Percentiles rank a stretch among this genome's conserved stretches.
Conservation (phyloP, 2,329 filamentous ascomycete species). For the Tolypocladium cylindrosporum region DNA sequence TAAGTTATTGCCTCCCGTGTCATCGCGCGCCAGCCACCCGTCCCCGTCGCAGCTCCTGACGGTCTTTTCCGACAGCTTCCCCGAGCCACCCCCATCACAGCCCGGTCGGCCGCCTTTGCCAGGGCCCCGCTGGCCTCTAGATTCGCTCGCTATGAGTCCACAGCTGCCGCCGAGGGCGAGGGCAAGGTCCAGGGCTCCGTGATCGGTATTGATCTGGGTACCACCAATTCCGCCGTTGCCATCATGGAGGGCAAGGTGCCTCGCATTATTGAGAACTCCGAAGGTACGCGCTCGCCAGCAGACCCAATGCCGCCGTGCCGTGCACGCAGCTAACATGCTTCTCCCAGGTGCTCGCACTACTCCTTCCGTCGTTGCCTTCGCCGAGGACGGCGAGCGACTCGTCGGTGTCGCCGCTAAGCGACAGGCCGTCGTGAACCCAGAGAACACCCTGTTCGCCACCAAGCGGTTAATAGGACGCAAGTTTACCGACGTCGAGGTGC, state of each 20-base stretch:
- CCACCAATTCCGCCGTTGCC: constrained; percentile 95
- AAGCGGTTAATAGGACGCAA: constrained; percentile 98
- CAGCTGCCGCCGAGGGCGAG: constrained; percentile 36
- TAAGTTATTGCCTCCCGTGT: constrained; percentile 36
- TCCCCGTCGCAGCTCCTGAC: constrained; percentile 9
- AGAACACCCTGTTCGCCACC: constrained; percentile 96
- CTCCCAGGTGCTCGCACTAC: constrained; percentile 26
- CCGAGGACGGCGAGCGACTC: constrained; percentile 88
- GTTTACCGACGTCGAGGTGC: constrained; percentile 86
- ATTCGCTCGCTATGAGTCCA: constrained; percentile 70
- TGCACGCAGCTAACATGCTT: neutral
- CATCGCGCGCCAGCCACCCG: neutral
- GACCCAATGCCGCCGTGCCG: neutral
- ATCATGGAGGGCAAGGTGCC: constrained; percentile 95
- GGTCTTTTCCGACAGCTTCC: constrained; percentile 49
- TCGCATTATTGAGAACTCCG: constrained; percentile 95
- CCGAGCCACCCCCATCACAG: constrained; percentile 59
- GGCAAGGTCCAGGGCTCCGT: constrained; percentile 85
- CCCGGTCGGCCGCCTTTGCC: constrained; percentile 56
- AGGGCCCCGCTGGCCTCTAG: constrained; percentile 62
- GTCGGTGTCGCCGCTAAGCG: constrained; percentile 97
- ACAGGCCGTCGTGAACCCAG: constrained; percentile 95
- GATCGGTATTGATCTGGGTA: constrained; percentile 97
- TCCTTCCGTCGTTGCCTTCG: constrained; percentile 86
- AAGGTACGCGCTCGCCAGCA: constrained; percentile 47